A percentile compares a stretch with the other conserved stretches of the same genome.
These are phyloP conservation scores for Lathyrus oleraceus DNA, from an alignment of 306 rosid species.

Conservation along the genomic window DNA sequence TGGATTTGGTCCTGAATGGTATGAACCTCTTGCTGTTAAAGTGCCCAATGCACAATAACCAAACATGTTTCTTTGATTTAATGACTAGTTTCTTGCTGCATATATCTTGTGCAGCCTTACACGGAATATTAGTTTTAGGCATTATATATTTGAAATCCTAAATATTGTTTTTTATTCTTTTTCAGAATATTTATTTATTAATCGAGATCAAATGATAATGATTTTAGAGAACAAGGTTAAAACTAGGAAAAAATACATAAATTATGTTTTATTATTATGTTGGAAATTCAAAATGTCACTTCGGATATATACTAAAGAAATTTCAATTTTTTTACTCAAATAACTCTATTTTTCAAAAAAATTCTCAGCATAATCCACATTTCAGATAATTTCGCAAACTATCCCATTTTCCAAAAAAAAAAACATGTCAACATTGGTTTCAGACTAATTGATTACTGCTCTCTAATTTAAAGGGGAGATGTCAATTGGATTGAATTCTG, in stretches of 20 bases:
- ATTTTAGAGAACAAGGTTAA: background rate
- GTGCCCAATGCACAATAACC: conserved; percentile 32
- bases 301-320: background rate
- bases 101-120: conserved; percentile 8
- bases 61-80: background rate
- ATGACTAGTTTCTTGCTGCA: conserved; percentile 1
- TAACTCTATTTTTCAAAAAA: too few relatives aligned
- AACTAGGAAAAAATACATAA: background rate
- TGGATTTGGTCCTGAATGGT: conserved; percentile 85
- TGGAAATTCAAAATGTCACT: background rate
- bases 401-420: too few relatives aligned
- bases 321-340: too few relatives aligned
- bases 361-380: too few relatives aligned
- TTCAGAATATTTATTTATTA: background rate
- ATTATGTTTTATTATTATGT: background rate
- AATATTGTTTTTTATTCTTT: background rate
- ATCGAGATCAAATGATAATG: background rate
- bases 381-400: too few relatives aligned
- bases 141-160: background rate
- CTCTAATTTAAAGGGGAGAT: too few relatives aligned
- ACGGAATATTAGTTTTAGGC: conserved; percentile 12
- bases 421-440: too few relatives aligned
- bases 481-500: too few relatives aligned
- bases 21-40: conserved; percentile 81
- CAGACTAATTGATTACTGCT: too few relatives aligned